Conservation (phyloP, 352 stramenopile species). For the Globisporangium canariense region DNA sequence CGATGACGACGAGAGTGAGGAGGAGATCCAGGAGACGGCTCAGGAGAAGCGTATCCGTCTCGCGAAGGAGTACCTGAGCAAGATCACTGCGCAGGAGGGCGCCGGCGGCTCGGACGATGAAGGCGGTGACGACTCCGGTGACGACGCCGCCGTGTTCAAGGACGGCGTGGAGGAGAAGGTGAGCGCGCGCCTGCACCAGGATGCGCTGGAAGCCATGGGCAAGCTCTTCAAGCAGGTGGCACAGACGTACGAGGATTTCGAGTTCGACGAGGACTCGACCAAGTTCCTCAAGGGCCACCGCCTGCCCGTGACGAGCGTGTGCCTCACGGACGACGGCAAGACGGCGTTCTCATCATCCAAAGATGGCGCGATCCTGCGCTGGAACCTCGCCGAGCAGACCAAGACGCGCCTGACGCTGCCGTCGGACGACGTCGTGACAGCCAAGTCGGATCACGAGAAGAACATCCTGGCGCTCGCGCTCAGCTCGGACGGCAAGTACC, state of each 20-base stretch:
- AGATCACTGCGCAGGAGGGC: slow-evolving; percentile 73
- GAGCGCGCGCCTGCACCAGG: slow-evolving; percentile 75
- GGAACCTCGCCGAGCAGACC: slow-evolving; percentile 79
- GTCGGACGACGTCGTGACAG: slow-evolving; percentile 53
- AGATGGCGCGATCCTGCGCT: slow-evolving; percentile 90
- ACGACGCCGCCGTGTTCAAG: slow-evolving; percentile 25
- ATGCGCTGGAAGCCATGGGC: slow-evolving; percentile 81
- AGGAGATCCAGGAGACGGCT: slow-evolving; percentile 70
- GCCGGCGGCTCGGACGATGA: slow-evolving; percentile 29
- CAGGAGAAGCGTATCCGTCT: slow-evolving; percentile 88
- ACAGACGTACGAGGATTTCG: slow-evolving; percentile 67
- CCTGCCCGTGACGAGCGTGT: slow-evolving; percentile 87
- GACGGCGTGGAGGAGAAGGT: slow-evolving; percentile 66
- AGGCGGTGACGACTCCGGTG: slow-evolving; percentile 41
- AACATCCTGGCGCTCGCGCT: slow-evolving; percentile 84
- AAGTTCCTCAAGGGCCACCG: slow-evolving; percentile 74
- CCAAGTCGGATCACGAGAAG: slow-evolving; percentile 73
- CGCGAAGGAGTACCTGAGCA: slow-evolving; percentile 86
- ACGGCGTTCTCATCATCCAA: slow-evolving; percentile 91
- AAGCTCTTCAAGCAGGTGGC: slow-evolving; percentile 88
- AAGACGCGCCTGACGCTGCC: slow-evolving; percentile 69
- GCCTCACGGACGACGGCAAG: slow-evolving; percentile 85
- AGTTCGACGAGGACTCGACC: slow-evolving; percentile 78
- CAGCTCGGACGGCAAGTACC: slow-evolving; percentile 90
- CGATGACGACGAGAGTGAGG: slow-evolving; percentile 52